Base-by-base conservation (phyloP, 2,329 filamentous ascomycete genomes). In the Didymellaceae sp. region DNA sequence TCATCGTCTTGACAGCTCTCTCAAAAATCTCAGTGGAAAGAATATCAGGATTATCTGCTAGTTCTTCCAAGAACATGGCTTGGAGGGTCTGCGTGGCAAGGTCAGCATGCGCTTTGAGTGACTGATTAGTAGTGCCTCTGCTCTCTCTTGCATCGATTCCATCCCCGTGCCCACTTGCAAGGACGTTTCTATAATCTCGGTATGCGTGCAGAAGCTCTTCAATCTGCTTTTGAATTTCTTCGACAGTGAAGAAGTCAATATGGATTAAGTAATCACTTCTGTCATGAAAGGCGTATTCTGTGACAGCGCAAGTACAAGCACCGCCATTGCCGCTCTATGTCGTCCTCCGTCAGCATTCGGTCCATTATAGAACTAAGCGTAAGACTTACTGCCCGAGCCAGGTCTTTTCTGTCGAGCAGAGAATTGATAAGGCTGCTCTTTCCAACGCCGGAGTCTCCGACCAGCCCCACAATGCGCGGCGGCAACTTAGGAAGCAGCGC, bases 351-450 rank as follows among this genome's bases (percentile, higher is more conserved):
- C 46, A 59, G 48, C 33, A 51, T 20, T 11, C 13, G 20, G 17
- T 45, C 14, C 5, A 35, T 31, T 33, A 10, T 7, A 17, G 21
- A 7, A 38, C 34, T 21, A 6, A 20, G 5, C n/a, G 25, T 44
- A 41, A 60, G n/a, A n/a, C 77, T 70, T 65, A 80, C 78, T 2
- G 76, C 67, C 53, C 75, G 69, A 0, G 77, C 77, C 1, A 82
- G 65, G 1, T 61, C 66, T 1, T 55, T 40, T 0, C 40, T 65
- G 40, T 81, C 78, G 3, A 82, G 65, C 1, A 81, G 65, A 0
- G 77, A 79, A 55, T 81, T 81, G 13, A 81, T 65, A 3, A 81
- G 59, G 49, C 78, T 81, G 48, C 78, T 80, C 63, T 81, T 80
- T 0, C 78, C 78, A 74, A 74, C 76, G 3, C 78, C 79, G 10